Base-by-base conservation (phyloP, 2,329 filamentous ascomycete species). In the Neofusicoccum parvum region DNA sequence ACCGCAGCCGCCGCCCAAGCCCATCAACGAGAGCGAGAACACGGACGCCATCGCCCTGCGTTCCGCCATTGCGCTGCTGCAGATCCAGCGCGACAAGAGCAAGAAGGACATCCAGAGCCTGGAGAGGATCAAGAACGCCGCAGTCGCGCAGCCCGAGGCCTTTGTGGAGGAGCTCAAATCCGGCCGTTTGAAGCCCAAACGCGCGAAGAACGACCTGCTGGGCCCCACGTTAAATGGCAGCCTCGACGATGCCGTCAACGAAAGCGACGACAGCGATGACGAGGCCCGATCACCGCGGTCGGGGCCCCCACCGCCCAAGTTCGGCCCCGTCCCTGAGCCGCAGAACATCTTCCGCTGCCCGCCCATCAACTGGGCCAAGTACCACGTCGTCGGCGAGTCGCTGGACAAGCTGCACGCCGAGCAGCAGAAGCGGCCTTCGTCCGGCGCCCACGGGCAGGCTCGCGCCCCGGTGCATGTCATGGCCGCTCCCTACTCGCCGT, bases 311-410 rank as follows among this genome's bases (percentile, higher is more conserved):
- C 63, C 65, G 27, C 48, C 48, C 68, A 74, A 80, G 2, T 93
- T 93, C 81, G 81, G 86, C 2, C 80, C 80, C 17, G 85, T 97
- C 14, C 94, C 94, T 0, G 85, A 85, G 14, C 88, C 91, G 6
- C 94, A 97, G 76, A 91, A 91, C 70, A 82, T 98, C 0, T 89
- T 96, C 32, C 88, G 94, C 46, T 92, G 90, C 80, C 94, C 94
- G 9, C 90, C 92, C 9, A 89, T 98, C 73, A 97, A 97, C 80
- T 98, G 94, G 94, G 87, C 89, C 12, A 94, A 97, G 74, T 98
- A 98, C 77, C 92, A 92, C 71, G 85, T 97, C n/a, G 88, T 95
- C 3, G 94, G 92, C 56, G 90, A 92, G 67, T 87, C 92, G 1
- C 83, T 97, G 41, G 92, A 97, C 77, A 91, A 88, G 75, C 82